Evolutionary conservation across 306 rosid genomes (phyloP), one percentile per base, ranked within the genome.

Genomic region (Glycine latifolia): DNA sequence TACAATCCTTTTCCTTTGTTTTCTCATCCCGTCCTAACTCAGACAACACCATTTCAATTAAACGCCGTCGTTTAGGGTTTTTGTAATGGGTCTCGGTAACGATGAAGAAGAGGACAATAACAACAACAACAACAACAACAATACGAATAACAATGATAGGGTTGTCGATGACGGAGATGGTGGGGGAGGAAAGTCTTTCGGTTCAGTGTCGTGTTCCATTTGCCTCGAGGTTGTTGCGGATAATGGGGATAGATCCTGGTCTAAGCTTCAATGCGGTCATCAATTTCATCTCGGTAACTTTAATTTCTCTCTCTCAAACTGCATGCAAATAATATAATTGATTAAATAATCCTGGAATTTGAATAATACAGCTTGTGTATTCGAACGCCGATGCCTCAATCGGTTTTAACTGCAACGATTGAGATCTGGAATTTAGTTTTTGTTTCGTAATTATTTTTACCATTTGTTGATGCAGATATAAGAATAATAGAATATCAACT

Each of bases 251-350:
- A 86, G 99, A 90, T 95, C 99, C 59, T 90, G 85, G 89, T 97
- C 99, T 75, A 95, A 90, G 92, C 99, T 95, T 89, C 92, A 87
- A 83, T 95, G 99, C 8, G 99, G 99, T 0, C 99, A 95, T 85
- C 90, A 92, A 70, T 95, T 95, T 87, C 99, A 95, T 82, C 95
- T 95, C 44, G 99, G 99, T 95, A 73, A 88, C 85, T 78, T 0
- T 0, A 13, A 26, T 77, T 77, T 35, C 37, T 62, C 7, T 70
- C 8, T 73, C 3, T 49, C 47, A 67, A 26, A 67, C 39, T 68
- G 33, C 83, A 3, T 73, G 47, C 7, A 4, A n/a, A 39, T 82
- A 20, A 49, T 82, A 11, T 37, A 12, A 66, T 74, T 8, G n/a
- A 35, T 48, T 48, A 10, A 16, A 12, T 26, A 8, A 49, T 76